Evolutionary conservation across 106 monocot genomes (phyloP).

Genomic region (Amphibolis antarctica): DNA sequence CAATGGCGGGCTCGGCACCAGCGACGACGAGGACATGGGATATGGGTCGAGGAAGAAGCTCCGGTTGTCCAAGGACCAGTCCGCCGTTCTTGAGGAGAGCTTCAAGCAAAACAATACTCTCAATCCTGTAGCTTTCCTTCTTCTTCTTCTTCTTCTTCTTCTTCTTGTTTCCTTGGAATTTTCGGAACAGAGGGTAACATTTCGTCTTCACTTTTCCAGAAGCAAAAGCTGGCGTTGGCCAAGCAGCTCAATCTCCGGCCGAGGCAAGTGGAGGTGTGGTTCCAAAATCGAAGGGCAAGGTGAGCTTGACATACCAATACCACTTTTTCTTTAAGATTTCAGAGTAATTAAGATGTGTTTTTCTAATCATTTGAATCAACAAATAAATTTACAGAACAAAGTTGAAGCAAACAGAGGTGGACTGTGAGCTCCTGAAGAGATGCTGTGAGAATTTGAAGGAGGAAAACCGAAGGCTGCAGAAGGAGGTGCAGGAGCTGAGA

Average conservation of each 20-base stretch:
- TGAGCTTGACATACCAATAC: too few species aligned
- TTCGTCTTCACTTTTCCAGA: slow-evolving; percentile 2
- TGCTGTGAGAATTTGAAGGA: slow-evolving; percentile 95
- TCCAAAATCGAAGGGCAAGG: too few species aligned
- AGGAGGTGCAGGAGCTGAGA: slow-evolving; percentile 89
- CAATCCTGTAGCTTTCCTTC: slow-evolving; percentile 16
- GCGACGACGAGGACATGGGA: slow-evolving; percentile 9
- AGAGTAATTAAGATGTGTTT: too few species aligned
- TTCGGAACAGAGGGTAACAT: not conserved
- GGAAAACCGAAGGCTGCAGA: slow-evolving; percentile 81
- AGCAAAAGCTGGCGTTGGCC: slow-evolving; percentile 13
- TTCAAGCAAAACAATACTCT: slow-evolving; percentile 17
- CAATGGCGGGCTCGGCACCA: not conserved
- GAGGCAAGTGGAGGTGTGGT: slow-evolving; percentile 12
- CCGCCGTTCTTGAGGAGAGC: slow-evolving; percentile 18
- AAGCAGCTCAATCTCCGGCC: slow-evolving; percentile 12
- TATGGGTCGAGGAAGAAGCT: slow-evolving; percentile 16
- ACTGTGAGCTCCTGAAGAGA: slow-evolving; percentile 81
- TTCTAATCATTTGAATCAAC: too few species aligned
- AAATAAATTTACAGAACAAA: slow-evolving; percentile 51
- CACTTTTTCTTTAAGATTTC: too few species aligned
- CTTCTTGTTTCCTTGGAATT: not conserved
- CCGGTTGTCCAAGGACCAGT: slow-evolving; percentile 13
- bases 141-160: not conserved
- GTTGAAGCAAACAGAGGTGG: slow-evolving; percentile 95